Evolutionary conservation across 257 asterid genomes (phyloP).

Genomic region (Salvia rosmarinus): DNA sequence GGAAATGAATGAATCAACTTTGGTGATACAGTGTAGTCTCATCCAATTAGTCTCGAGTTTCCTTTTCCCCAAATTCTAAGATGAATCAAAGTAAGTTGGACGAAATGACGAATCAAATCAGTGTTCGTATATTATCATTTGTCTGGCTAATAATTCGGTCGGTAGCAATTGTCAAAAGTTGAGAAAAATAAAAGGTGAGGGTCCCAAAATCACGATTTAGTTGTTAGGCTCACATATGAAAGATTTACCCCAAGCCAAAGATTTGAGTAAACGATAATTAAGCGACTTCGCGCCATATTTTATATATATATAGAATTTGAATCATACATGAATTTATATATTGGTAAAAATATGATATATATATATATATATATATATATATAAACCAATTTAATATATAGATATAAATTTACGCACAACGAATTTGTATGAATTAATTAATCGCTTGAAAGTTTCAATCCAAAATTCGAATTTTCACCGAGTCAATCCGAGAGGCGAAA

Average conservation of each 20-base stretch:
- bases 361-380: no score
- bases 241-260: constrained; percentile 29
- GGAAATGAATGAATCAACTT: constrained; percentile 2
- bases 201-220: constrained; percentile 48
- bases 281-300: constrained; percentile 17
- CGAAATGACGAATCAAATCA: constrained; percentile 45
- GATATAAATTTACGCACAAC: no score
- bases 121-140: constrained; percentile 31
- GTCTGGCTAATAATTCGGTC: constrained; percentile 45
- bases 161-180: constrained; percentile 57
- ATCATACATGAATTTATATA: no score
- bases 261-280: constrained; percentile 1
- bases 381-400: no score
- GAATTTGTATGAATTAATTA: no score
- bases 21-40: constrained; percentile 19
- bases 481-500: no score
- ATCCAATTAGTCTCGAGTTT: constrained; percentile 31
- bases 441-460: no score
- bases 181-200: constrained; percentile 26
- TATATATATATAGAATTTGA: no score
- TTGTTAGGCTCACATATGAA: constrained; percentile 39
- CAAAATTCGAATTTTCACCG: no score
- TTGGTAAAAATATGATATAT: no score
- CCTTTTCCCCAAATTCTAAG: constrained; percentile 39
- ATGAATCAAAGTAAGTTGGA: constrained; percentile 43